phyloP scores from a whole-genome alignment of 2,329 filamentous ascomycete genomes.

The Setomelanomma holmii region DNA sequence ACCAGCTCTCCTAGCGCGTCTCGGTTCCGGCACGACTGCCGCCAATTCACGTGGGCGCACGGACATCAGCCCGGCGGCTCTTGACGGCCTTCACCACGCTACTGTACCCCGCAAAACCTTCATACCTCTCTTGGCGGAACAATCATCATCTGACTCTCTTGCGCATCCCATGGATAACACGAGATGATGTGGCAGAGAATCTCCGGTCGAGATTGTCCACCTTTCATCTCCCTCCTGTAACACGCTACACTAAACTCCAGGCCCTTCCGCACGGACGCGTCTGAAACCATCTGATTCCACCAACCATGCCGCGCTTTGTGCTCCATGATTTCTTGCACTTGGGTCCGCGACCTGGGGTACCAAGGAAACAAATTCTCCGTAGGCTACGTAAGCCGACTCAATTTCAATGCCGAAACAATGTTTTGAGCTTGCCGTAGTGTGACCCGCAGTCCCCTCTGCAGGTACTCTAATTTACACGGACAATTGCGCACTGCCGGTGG shows the following conservation, averaged over 20 bases:
- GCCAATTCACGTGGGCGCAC: not conserved
- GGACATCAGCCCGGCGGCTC: not conserved
- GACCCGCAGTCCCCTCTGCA: not conserved
- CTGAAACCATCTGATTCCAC: no score
- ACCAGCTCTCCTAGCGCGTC: not conserved
- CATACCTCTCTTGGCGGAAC: not conserved
- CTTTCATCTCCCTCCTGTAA: constrained; percentile 25
- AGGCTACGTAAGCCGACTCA: constrained; percentile 5
- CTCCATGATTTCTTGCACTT: not conserved
- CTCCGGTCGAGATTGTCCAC: constrained; percentile 9
- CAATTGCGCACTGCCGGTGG: constrained; percentile 8
- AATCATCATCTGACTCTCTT: not conserved
- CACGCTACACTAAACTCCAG: constrained; percentile 14
- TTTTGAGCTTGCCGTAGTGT: not conserved
- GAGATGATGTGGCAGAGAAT: not conserved
- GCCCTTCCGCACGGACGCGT: constrained; percentile 7
- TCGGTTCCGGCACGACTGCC: not conserved
- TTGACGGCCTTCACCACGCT: not conserved
- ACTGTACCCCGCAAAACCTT: not conserved
- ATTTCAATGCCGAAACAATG: not conserved
- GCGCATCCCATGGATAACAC: not conserved
- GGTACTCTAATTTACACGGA: constrained; percentile 11
- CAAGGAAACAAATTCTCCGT: constrained; percentile 11
- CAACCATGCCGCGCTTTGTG: constrained; percentile 9
- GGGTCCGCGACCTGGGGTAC: constrained; percentile 10